Conservation (phyloP, 345 rosid genomes). For the Erucastrum elatum region DNA sequence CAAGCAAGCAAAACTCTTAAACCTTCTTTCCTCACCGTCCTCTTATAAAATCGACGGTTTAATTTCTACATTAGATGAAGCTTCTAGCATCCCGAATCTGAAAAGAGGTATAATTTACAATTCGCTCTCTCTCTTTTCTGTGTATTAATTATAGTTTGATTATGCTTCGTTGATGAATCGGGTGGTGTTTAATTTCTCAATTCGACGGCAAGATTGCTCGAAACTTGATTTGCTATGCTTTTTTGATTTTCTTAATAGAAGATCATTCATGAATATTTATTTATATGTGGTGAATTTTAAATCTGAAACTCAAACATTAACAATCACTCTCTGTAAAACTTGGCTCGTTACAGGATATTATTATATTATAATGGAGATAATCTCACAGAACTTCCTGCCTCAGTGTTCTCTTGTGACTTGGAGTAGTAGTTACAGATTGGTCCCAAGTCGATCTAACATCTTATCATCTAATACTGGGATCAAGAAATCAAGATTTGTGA, state of each 20-base stretch:
- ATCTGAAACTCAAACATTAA: too few relatives aligned
- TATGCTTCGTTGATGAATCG: too few relatives aligned
- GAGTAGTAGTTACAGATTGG: conserved; percentile 34
- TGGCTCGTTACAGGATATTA: conserved; percentile 33
- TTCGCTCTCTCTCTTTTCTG: neutral
- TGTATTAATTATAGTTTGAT: too few relatives aligned
- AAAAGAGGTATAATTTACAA: neutral
- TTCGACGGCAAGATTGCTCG: too few relatives aligned
- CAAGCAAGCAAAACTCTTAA: neutral
- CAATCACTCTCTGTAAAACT: too few relatives aligned
- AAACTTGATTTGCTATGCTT: too few relatives aligned
- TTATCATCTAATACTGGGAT: conserved; percentile 54
- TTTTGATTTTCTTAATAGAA: too few relatives aligned
- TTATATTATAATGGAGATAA: conserved; percentile 57
- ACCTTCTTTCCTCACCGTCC: neutral
- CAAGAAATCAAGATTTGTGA: conserved; percentile 40
- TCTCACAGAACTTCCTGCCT: conserved; percentile 48
- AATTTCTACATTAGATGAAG: neutral
- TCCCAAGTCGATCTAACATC: conserved; percentile 25
- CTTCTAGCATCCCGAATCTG: neutral
- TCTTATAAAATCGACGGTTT: neutral
- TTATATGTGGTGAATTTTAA: too few relatives aligned
- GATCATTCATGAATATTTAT: too few relatives aligned
- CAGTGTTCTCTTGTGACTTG: conserved; percentile 37
- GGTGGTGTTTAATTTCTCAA: too few relatives aligned